Percentiles rank a stretch among this genome's conserved stretches.
phyloP scores from a whole-genome alignment of 306 rosid species.

The Lagenaria siceraria region DNA sequence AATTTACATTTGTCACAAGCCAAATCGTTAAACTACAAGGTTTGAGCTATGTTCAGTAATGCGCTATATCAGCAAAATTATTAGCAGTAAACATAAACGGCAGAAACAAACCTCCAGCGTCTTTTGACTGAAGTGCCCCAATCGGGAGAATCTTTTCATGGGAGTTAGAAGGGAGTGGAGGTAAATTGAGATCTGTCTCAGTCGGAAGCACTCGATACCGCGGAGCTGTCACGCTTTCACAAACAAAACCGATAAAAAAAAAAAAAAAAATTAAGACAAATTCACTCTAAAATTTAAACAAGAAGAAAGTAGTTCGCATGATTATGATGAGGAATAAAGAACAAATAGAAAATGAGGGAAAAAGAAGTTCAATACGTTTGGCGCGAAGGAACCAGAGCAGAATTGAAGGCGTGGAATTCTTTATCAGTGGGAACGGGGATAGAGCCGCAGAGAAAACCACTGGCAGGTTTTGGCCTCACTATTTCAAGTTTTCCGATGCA shows the following conservation, averaged over 20 bases:
- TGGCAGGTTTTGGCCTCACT: conserved; percentile 68
- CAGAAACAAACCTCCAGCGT: conserved; percentile 36
- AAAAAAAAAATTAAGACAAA: neutral
- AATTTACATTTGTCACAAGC: neutral
- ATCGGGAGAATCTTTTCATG: conserved; percentile 56
- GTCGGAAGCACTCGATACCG: conserved; percentile 89
- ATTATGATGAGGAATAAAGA: neutral
- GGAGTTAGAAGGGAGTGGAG: conserved; percentile 48
- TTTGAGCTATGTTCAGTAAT: neutral
- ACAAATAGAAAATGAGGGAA: neutral
- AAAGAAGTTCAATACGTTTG: conserved; percentile 33
- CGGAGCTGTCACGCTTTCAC: conserved; percentile 61
- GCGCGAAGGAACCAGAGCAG: conserved; percentile 60
- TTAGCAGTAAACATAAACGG: neutral
- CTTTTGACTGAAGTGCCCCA: conserved; percentile 39
- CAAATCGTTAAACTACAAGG: neutral
- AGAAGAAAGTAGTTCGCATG: neutral
- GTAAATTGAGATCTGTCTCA: conserved; percentile 75
- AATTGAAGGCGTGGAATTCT: conserved; percentile 59
- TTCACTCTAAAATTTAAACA: neutral
- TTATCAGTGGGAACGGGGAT: conserved; percentile 90
- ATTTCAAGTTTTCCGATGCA: conserved; percentile 80
- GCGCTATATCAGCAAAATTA: neutral
- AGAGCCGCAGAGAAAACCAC: conserved; percentile 76
- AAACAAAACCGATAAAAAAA: neutral